These are phyloP conservation scores for Acanthochlamys bracteata DNA, from an alignment of 106 monocot species.

Conservation along the genomic window DNA sequence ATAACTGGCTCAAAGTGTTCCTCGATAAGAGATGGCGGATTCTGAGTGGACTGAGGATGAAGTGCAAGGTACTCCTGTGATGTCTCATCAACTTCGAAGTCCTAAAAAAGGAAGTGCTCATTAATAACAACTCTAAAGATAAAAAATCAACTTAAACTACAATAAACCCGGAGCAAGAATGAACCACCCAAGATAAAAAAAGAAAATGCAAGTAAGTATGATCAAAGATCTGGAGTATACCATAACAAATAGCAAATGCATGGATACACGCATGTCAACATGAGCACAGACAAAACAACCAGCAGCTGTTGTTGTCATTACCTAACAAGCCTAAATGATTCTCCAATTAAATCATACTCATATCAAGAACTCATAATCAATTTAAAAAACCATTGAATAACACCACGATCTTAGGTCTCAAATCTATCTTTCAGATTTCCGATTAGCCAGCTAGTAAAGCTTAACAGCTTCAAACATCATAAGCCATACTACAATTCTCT, in stretches of 20 bases:
- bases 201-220: not conserved
- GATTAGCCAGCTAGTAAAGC: too few relatives aligned
- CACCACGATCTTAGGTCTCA: too few relatives aligned
- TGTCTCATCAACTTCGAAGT: slow-evolving; percentile 71
- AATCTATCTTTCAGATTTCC: too few relatives aligned
- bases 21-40: slow-evolving; percentile 39
- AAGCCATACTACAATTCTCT: too few relatives aligned
- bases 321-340: too few relatives aligned
- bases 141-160: not conserved
- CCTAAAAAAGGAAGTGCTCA: too few relatives aligned
- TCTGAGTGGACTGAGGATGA: slow-evolving; percentile 55
- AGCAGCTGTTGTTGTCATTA: too few relatives aligned
- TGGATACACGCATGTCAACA: not conserved
- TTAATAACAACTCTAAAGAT: too few relatives aligned
- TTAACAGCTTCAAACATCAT: too few relatives aligned
- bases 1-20: slow-evolving; percentile 71
- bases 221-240: not conserved
- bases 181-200: not conserved
- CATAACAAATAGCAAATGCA: not conserved
- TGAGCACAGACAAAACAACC: too few relatives aligned
- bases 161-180: not conserved
- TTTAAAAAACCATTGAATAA: not conserved
- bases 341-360: not conserved
- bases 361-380: not conserved
- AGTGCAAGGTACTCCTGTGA: slow-evolving; percentile 64